These are phyloP conservation scores for Talaromyces proteolyticus DNA, from an alignment of 495 filamentous ascomycete species.

Conservation along the genomic window DNA sequence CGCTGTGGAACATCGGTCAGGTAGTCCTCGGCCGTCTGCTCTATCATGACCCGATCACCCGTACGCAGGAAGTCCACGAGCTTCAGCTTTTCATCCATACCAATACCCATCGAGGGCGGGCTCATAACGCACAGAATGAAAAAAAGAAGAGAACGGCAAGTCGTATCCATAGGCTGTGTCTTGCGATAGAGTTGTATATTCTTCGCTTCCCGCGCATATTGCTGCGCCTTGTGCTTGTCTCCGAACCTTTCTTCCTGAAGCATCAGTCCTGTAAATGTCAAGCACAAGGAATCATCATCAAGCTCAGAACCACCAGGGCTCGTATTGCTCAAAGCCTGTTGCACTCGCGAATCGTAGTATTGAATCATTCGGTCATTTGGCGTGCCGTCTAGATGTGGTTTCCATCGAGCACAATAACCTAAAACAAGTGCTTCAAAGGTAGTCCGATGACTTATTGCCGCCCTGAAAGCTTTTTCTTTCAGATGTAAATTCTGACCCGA, in stretches of 20 bases:
- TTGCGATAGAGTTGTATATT: constrained; percentile 1
- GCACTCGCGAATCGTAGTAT: constrained; percentile 3
- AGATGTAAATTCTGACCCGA: constrained; percentile 35
- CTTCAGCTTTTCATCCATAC: constrained; percentile 12
- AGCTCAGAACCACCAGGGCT: constrained; percentile 3
- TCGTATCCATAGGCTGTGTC: background rate
- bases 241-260: constrained; percentile 40
- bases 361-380: constrained; percentile 10
- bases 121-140: constrained; percentile 30
- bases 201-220: constrained; percentile 24
- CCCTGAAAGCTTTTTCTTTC: constrained; percentile 31
- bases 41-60: constrained; percentile 29
- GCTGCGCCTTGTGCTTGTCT: constrained; percentile 17
- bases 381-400: constrained; percentile 19
- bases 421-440: constrained; percentile 33
- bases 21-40: constrained; percentile 23
- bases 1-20: constrained; percentile 24
- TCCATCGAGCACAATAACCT: constrained; percentile 34
- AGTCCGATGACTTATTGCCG: constrained; percentile 28
- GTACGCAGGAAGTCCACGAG: constrained; percentile 31
- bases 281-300: constrained; percentile 22
- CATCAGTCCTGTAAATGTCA: constrained; percentile 33
- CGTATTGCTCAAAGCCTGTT: constrained; percentile 19
- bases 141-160: constrained; percentile 15
- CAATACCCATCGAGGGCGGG: constrained; percentile 7